Evolutionary conservation across 129 eudicot genomes (phyloP).

Genomic region (Flaveria linearis): DNA sequence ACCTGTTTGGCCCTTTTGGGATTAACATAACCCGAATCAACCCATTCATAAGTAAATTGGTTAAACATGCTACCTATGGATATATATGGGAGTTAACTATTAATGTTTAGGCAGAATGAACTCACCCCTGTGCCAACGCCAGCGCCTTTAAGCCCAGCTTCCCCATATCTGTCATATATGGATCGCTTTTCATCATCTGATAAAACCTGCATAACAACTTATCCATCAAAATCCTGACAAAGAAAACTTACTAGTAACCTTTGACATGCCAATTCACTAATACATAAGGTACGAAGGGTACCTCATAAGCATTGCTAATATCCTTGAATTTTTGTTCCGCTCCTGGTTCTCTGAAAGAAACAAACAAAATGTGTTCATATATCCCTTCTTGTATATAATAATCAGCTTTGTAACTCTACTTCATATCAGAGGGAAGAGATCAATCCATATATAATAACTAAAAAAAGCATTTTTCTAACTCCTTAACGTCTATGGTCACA

Average conservation of each 20-base stretch:
- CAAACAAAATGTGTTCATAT: constrained; percentile 21
- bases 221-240: constrained; percentile 1
- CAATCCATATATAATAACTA: neutral
- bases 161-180: constrained; percentile 91
- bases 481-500: neutral
- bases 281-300: constrained; percentile 30
- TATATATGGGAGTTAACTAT: neutral
- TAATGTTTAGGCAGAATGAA: constrained; percentile 20
- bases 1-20: neutral
- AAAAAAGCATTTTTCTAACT: neutral
- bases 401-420: neutral
- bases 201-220: constrained; percentile 59
- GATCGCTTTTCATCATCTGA: constrained; percentile 98
- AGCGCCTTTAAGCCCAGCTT: constrained; percentile 94
- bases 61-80: neutral
- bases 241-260: neutral
- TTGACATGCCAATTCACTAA: constrained; percentile 12
- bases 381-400: neutral
- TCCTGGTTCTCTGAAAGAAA: constrained; percentile 72
- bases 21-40: neutral
- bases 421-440: neutral
- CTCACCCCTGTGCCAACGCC: constrained; percentile 86
- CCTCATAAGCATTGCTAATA: constrained; percentile 97
- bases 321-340: constrained; percentile 96
- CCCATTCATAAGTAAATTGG: constrained; percentile 14